A percentile compares a stretch with the other conserved stretches of the same genome.
Conservation (phyloP, 179 eudicot species). For the Spergularia azorica region DNA sequence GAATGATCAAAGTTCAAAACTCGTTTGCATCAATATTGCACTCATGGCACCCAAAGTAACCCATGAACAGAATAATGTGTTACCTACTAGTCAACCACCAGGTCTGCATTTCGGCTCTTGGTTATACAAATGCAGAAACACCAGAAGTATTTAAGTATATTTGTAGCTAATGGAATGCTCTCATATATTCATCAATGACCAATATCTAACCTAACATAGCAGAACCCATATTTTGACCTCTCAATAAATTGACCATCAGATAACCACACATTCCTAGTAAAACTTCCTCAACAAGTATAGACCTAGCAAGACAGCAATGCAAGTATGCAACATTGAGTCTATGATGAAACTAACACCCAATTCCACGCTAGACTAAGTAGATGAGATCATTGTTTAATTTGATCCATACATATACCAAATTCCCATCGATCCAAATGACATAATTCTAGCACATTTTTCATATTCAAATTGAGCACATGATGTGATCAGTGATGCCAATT, state of each 20-base stretch:
- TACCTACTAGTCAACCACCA: neutral
- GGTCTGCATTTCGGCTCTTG: neutral
- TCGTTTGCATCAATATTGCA: too few species aligned
- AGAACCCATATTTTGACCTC: neutral
- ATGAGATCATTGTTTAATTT: too few species aligned
- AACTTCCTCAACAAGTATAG: too few species aligned
- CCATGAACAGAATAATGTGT: neutral
- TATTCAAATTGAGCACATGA: constrained; percentile 7
- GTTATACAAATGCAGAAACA: neutral
- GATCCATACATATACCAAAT: too few species aligned
- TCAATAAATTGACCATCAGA: neutral
- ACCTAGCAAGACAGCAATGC: neutral
- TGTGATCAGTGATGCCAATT: neutral
- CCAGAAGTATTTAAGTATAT: neutral
- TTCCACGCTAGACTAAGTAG: too few species aligned
- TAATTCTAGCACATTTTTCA: neutral
- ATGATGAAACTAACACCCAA: neutral
- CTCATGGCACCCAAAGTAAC: too few species aligned
- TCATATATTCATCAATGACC: too few species aligned
- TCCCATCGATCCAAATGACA: neutral
- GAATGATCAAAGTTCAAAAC: too few species aligned
- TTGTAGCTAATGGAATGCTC: neutral
- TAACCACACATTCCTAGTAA: too few species aligned
- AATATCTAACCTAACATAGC: neutral
- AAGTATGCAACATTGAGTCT: neutral